Evolutionary conservation across 192 early-diverging fungal species (phyloP).

Genomic region (Geranomyces variabilis): DNA sequence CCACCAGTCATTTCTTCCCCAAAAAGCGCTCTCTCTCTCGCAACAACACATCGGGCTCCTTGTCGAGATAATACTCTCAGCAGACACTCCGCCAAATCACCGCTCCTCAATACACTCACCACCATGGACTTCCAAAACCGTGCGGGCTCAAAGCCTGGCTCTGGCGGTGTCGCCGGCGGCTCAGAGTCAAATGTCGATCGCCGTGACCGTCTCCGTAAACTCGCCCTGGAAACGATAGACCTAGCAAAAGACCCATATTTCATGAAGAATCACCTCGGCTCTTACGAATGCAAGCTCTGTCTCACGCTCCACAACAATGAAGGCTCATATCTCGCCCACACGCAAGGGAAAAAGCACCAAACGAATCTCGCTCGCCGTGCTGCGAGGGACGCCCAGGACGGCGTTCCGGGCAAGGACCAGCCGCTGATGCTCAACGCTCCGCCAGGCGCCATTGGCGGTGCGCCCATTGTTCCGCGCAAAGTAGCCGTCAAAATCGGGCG

Average conservation of each 20-base stretch:
- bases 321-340: conserved; percentile 93
- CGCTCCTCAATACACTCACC: not conserved
- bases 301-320: conserved; percentile 81
- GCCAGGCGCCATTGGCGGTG: conserved; percentile 44
- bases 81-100: too few species aligned
- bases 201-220: conserved; percentile 90
- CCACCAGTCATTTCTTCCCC: too few species aligned
- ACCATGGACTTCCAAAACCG: conserved; percentile 63
- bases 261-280: conserved; percentile 77
- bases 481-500: conserved; percentile 93
- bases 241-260: conserved; percentile 96
- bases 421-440: conserved; percentile 22
- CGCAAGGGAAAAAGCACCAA: conserved; percentile 98
- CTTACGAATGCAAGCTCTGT: conserved; percentile 64
- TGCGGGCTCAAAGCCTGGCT: conserved; percentile 87
- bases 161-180: conserved; percentile 81
- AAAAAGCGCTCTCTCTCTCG: too few species aligned
- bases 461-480: conserved; percentile 57
- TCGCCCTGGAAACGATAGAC: conserved; percentile 95
- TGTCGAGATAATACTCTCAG: too few species aligned
- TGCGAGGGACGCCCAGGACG: conserved; percentile 75
- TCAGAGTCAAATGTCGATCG: conserved; percentile 90
- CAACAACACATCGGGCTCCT: too few species aligned
- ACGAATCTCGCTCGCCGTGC: conserved; percentile 88
- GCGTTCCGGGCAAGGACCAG: conserved; percentile 23